Evolutionary conservation across 345 rosid species (phyloP), one percentile per base, ranked within the genome.

Genomic region (Dipteronia sinensis): DNA sequence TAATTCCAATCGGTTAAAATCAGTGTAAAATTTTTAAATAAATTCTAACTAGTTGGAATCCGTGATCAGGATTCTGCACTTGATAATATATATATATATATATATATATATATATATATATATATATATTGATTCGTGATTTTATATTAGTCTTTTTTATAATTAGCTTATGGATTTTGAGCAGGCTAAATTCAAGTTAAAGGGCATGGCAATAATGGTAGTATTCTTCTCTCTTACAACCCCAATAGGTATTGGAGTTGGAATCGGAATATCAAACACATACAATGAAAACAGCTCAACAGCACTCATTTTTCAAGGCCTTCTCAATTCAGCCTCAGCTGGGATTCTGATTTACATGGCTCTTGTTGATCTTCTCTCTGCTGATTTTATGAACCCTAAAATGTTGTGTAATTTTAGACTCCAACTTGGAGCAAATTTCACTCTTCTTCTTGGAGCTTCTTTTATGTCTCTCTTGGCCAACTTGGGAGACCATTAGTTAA

Each of bases 341-440:
- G n/a, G n/a, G n/a, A 75, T 83, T 19, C 67, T 83, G 62, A 73
- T 76, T 0, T 82, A 79, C 64, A 79, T 71, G 85, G 80, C 82
- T 1, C 47, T 79, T 71, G 85, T 82, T 27, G 82, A 79, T 55
- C 80, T 82, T 29, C 78, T 82, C 15, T 64, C 85, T 2, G 65
- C 78, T 12, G 82, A 83, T 34, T 83, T 79, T n/a, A 83, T 73
- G 85, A 76, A 69, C 47, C 76, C 55, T 2, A 73, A 64, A 34
- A 67, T 79, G 22, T 79, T 66, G 34, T 5, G 31, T 1, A 79
- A 23, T 22, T 7, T 66, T 2, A 69, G 22, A 59, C 84, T 82
- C 31, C 81, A 73, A 22, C 1, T 70, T 15, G 71, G 42, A 27
- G 8, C 51, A 46, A 46, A 46, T 27, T 59, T 59, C 65, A 20